Conservation (phyloP, 164 flowering plant species). For the Nymphaea thermarum region DNA sequence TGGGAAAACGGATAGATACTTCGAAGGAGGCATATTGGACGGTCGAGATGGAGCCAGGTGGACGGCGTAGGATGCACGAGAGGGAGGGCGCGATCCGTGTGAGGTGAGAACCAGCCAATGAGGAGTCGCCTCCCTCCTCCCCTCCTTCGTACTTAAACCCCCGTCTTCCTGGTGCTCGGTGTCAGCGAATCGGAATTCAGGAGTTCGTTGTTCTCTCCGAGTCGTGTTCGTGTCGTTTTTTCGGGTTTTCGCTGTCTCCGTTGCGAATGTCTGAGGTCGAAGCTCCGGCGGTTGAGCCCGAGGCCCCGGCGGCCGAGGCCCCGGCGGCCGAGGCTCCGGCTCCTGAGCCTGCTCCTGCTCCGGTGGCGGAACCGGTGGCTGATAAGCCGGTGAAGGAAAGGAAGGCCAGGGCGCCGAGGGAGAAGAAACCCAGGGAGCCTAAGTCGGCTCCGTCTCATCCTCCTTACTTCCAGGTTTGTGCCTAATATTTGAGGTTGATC, state of each 20-base stretch:
- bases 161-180: background rate
- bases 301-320: background rate
- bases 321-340: background rate
- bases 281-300: background rate
- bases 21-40: background rate
- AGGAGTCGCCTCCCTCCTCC: background rate
- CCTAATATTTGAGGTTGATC: background rate
- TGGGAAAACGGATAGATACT: no score
- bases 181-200: background rate
- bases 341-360: no score
- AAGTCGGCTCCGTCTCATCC: constrained; percentile 36
- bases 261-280: background rate
- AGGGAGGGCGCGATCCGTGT: background rate
- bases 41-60: background rate
- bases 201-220: background rate
- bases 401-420: constrained; percentile 25
- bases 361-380: background rate
- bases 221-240: background rate
- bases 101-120: background rate
- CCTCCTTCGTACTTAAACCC: background rate
- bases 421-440: background rate
- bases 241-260: background rate
- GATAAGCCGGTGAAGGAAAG: constrained; percentile 11
- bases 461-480: constrained; percentile 27
- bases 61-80: background rate